Evolutionary conservation across 148 eudicot genomes (phyloP), one percentile per base, ranked within the genome.

Genomic region (Camellia japonica): DNA sequence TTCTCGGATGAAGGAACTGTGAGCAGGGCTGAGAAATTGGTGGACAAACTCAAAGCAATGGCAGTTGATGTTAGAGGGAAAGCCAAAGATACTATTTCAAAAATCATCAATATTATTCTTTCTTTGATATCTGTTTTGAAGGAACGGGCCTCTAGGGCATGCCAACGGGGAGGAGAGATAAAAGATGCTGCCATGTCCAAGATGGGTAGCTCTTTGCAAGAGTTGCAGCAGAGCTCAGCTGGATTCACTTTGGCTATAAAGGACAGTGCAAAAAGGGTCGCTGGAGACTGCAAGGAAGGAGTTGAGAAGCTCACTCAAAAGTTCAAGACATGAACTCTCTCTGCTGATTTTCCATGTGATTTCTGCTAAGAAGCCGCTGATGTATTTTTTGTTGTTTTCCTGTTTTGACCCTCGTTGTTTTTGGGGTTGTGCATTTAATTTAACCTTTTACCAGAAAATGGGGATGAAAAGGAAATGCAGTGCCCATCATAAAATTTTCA

Each of bases 281-380:
- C 85, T 15, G 96, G 83, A 74, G 97, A 93, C 71, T 91, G 94
- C 80, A 89, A 87, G 80, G 98, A 82, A 63, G 91, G 97, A 63
- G 97, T 94, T 62, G 97, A 88, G 86, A 92, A 91, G 81, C 80
- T 96, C 3, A 84, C 94, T 4, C 98, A 96, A 82, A 96, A 84
- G 82, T 96, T 96, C 82, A 96, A 93, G 92, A 78, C 92, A 59
- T 88, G 83, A 85, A 67, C 18, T 67, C 65, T 43, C 52, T 38
- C 0, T 55, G n/a, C 67, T 19, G 47, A 66, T 1, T 42, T 54
- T 10, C 44, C 54, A 14, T n/a, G 66, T 72, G 75, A 19, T 72
- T 52, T 60, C 61, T 20, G 38, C 38, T 51, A 3, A 11, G 52
- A 72, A 69, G 23, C 54, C 9, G 11, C 3, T 43, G 12, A 49